Base-by-base conservation (phyloP, 495 filamentous ascomycete genomes). In the Penicillium manginii region DNA sequence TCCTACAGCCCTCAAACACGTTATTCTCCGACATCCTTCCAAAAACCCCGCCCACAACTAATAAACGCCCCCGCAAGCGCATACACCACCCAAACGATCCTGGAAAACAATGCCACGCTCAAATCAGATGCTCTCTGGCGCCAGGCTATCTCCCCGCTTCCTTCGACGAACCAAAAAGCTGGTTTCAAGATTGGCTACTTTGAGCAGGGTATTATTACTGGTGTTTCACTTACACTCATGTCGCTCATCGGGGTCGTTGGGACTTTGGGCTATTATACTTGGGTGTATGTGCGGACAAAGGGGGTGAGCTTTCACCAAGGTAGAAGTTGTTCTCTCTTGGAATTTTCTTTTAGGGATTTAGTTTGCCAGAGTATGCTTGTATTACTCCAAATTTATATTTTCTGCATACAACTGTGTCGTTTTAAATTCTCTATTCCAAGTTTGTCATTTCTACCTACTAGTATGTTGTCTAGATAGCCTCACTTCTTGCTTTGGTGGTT, bases 161-260 rank as follows among this genome's bases (percentile, higher is more conserved):
- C 72, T 18, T 46, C 70, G 14, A 74, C 67, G 31, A 75, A 75
- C 39, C 76, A 77, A 59, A 57, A 60, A 11, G 56, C 67, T 14
- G 74, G 73, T 4, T 65, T 63, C 7, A 70, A 62, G 15, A 66
- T 81, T 54, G 82, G 80, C 3, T 84, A 79, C 68, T 84, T 84
- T 52, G 78, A 82, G 54, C 78, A 81, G 52, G 82, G 81, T 2
- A 76, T 83, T 29, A 64, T 81, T 26, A 72, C 74, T 7, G 79
- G 78, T 0, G 69, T 66, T 6, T 40, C 68, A 23, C 60, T 74
- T 19, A 69, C 63, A 1, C 47, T 74, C 17, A 58, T 55, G 47
- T 72, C 69, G 1, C 23, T 73, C 15, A 43, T 72, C 5, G 65
- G 64, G 11, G 63, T 60, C 2, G 56, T 70, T 5, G 62, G 59